Evolutionary conservation across 257 asterid species (phyloP).

Genomic region (Cinchona pubescens): DNA sequence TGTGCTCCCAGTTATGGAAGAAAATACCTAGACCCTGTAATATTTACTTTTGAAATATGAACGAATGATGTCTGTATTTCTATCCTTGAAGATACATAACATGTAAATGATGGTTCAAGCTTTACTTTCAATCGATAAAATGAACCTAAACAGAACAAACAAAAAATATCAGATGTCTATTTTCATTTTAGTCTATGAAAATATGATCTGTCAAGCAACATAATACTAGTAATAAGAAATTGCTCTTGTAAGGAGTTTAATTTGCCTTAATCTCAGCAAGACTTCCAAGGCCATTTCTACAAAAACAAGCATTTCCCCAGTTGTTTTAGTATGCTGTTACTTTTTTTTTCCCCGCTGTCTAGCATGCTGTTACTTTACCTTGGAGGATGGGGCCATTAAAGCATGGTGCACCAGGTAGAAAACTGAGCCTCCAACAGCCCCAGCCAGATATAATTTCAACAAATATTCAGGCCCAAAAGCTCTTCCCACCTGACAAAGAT

Average conservation of each 20-base stretch:
- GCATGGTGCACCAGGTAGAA: slow-evolving; percentile 73
- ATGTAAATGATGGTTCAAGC: background rate
- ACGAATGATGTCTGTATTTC: background rate
- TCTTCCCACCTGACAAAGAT: slow-evolving; percentile 59
- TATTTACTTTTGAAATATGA: background rate
- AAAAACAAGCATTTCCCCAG: slow-evolving; percentile 8
- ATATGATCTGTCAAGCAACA: background rate
- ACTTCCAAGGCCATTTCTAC: background rate
- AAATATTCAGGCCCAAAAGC: slow-evolving; percentile 71
- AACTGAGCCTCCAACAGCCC: slow-evolving; percentile 81
- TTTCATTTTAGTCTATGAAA: background rate
- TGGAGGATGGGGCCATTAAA: slow-evolving; percentile 48
- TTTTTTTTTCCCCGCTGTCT: too few species aligned
- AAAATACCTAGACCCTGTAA: background rate
- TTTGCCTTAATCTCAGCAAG: background rate
- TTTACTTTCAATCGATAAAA: background rate
- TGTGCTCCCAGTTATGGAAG: background rate
- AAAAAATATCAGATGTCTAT: background rate
- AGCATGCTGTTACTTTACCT: slow-evolving; percentile 39
- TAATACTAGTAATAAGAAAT: background rate
- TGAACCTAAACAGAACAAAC: background rate
- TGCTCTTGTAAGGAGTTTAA: background rate
- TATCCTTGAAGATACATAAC: background rate
- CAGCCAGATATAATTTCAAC: slow-evolving; percentile 73
- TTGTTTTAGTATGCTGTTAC: too few species aligned